A percentile compares a stretch with the other conserved stretches of the same genome.
phyloP scores from a whole-genome alignment of 805 yeast genomes.

The Schwanniomyces occidentalis region DNA sequence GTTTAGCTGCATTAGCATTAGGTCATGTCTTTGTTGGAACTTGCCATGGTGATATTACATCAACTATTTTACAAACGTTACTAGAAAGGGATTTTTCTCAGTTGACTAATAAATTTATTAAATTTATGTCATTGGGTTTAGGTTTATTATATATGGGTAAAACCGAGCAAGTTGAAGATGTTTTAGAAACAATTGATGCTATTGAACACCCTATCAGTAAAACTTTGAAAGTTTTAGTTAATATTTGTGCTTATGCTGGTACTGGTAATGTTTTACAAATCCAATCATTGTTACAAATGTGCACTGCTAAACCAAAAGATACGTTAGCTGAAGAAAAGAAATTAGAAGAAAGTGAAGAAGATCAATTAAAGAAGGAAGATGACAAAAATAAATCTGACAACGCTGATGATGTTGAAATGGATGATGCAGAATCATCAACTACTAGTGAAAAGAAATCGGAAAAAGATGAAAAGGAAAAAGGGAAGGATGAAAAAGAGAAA shows the following conservation, averaged over 20 bases:
- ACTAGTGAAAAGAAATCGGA: conserved; percentile 15
- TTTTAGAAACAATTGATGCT: conserved; percentile 89
- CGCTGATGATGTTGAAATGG: conserved; percentile 32
- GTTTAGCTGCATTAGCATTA: conserved; percentile 85
- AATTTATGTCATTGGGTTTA: conserved; percentile 87
- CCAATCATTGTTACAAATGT: conserved; percentile 85
- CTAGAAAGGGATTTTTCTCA: conserved; percentile 81
- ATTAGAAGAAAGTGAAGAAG: conserved; percentile 47
- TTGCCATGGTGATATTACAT: conserved; percentile 89
- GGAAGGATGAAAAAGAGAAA: conserved; percentile 29
- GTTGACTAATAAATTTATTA: conserved; percentile 80
- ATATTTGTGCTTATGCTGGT: conserved; percentile 94
- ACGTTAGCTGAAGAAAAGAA: conserved; percentile 60
- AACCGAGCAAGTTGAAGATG: conserved; percentile 92
- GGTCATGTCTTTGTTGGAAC: conserved; percentile 97
- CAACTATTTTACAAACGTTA: conserved; percentile 86
- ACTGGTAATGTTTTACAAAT: conserved; percentile 96
- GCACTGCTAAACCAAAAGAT: conserved; percentile 69
- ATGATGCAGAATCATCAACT: conserved; percentile 23
- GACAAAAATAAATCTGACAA: conserved; percentile 24
- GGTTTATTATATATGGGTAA: conserved; percentile 92
- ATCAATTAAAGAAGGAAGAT: conserved; percentile 28
- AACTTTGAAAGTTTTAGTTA: conserved; percentile 84
- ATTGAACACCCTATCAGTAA: conserved; percentile 92
- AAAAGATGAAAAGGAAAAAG: conserved; percentile 28